Conservation (phyloP, 179 eudicot genomes). For the Beta lomatogona region DNA sequence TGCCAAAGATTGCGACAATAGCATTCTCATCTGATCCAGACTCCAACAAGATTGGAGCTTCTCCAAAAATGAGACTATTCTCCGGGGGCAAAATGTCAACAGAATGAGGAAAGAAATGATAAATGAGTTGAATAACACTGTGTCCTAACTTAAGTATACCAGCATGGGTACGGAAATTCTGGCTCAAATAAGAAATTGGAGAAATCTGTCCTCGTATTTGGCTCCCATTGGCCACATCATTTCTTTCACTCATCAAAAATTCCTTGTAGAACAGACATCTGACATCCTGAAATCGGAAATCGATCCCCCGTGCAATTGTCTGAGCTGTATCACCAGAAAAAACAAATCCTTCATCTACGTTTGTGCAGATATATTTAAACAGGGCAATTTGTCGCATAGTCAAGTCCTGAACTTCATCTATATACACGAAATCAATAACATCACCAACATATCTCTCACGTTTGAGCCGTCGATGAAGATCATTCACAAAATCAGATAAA, state of each 20-base stretch:
- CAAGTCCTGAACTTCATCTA: conserved; percentile 85
- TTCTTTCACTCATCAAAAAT: conserved; percentile 41
- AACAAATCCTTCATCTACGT: conserved; percentile 76
- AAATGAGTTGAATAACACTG: conserved; percentile 59
- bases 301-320: conserved; percentile 75
- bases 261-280: conserved; percentile 55
- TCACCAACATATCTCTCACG: conserved; percentile 46
- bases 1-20: conserved; percentile 58
- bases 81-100: conserved; percentile 64
- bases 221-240: conserved; percentile 32
- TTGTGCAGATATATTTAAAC: conserved; percentile 59
- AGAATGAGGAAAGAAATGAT: conserved; percentile 54
- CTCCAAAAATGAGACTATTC: conserved; percentile 63
- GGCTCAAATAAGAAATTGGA: conserved; percentile 42
- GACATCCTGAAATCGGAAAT: conserved; percentile 72
- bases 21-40: conserved; percentile 63
- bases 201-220: conserved; percentile 55
- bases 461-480: conserved; percentile 57
- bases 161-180: conserved; percentile 78
- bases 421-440: conserved; percentile 61
- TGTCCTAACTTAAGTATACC: conserved; percentile 68
- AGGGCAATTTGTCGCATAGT: conserved; percentile 66
- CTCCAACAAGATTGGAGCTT: conserved; percentile 66
- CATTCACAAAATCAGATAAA: conserved; percentile 65
- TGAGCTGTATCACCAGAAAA: conserved; percentile 88